A percentile compares a stretch with the other conserved stretches of the same genome.
Evolutionary conservation across 2,329 filamentous ascomycete species (phyloP).

Genomic region (Stemphylium lycopersici): DNA sequence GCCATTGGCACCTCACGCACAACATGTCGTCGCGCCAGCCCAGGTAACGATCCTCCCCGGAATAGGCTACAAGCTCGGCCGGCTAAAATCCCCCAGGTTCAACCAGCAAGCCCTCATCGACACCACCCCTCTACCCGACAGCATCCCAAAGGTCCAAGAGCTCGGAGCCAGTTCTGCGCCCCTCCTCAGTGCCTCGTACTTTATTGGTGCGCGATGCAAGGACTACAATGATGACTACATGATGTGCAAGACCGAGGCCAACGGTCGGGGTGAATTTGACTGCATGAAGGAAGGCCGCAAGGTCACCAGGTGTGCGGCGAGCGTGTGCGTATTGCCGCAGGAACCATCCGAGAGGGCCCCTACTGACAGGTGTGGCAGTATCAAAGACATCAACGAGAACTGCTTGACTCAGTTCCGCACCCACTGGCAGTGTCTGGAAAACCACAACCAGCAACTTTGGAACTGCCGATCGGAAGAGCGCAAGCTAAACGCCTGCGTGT

Average conservation of each 20-base stretch:
- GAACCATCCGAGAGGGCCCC: background rate
- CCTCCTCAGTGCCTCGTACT: slow-evolving; percentile 89
- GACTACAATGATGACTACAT: slow-evolving; percentile 99
- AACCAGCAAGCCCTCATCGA: slow-evolving; percentile 92
- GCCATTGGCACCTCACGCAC: slow-evolving; percentile 49
- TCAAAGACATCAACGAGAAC: slow-evolving; percentile 95
- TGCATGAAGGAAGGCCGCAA: slow-evolving; percentile 96
- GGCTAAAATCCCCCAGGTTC: slow-evolving; percentile 69
- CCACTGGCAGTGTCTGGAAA: slow-evolving; percentile 95
- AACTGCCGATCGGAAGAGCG: slow-evolving; percentile 89
- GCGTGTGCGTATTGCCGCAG: slow-evolving; percentile 68
- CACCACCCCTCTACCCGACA: slow-evolving; percentile 90
- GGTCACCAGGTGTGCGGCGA: slow-evolving; percentile 94
- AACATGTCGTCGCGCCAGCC: slow-evolving; percentile 67
- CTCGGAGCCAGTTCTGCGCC: slow-evolving; percentile 92
- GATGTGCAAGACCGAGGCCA: slow-evolving; percentile 97
- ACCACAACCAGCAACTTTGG: slow-evolving; percentile 98
- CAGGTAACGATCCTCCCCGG: slow-evolving; percentile 53
- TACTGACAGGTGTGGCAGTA: slow-evolving; percentile 57
- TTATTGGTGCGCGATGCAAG: slow-evolving; percentile 94
- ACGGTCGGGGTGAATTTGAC: slow-evolving; percentile 88
- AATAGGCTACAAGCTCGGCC: slow-evolving; percentile 7
- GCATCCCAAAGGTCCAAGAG: slow-evolving; percentile 91
- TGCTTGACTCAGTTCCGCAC: slow-evolving; percentile 89
- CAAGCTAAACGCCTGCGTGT: slow-evolving; percentile 93